Evolutionary conservation across 495 filamentous ascomycete species (phyloP).

Genomic region (Aspergillus ellipticus): DNA sequence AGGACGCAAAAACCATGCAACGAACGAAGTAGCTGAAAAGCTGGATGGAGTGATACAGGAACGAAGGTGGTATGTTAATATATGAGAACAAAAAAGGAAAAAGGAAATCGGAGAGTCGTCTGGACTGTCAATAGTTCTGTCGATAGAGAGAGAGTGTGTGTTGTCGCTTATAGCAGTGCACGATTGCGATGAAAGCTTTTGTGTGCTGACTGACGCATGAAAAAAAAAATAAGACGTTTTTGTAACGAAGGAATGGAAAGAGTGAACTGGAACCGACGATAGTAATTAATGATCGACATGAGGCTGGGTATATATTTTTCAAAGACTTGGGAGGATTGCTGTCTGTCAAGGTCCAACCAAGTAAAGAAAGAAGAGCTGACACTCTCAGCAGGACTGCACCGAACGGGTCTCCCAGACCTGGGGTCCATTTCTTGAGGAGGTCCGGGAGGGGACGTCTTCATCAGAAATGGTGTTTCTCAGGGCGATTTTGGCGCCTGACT

Average conservation of each 20-base stretch:
- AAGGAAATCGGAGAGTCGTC: too few relatives aligned
- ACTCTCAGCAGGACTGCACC: slow-evolving; percentile 8
- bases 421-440: not conserved
- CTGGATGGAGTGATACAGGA: not conserved
- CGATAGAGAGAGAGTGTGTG: not conserved
- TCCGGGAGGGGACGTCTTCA: not conserved
- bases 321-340: too few relatives aligned
- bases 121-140: not conserved
- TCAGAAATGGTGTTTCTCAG: slow-evolving; percentile 1
- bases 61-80: not conserved
- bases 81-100: too few relatives aligned
- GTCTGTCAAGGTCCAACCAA: too few relatives aligned
- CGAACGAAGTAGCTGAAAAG: not conserved
- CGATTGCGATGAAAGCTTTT: not conserved
- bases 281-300: not conserved
- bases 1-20: not conserved
- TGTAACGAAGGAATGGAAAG: too few relatives aligned
- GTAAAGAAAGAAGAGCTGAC: not conserved
- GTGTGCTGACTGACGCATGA: not conserved
- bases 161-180: too few relatives aligned
- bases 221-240: not conserved
- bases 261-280: too few relatives aligned
- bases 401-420: not conserved
- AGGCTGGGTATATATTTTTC: not conserved
- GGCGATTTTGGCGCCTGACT: slow-evolving; percentile 4